These are phyloP conservation scores for Penicillium antarcticum DNA, from an alignment of 495 filamentous ascomycete species.

Conservation along the genomic window DNA sequence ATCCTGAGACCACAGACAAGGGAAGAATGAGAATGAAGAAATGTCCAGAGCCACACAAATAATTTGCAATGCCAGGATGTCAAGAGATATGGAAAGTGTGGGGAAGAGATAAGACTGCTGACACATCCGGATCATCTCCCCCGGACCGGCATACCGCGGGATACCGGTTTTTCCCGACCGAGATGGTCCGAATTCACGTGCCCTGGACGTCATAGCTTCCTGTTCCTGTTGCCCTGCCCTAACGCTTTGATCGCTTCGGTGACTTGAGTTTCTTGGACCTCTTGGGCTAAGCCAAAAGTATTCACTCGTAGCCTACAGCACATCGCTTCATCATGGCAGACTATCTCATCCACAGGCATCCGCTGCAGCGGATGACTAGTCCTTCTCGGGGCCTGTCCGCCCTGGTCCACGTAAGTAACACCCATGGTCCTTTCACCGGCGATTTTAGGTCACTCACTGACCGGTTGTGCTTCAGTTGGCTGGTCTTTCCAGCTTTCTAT, in stretches of 20 bases:
- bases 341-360: constrained; percentile 47
- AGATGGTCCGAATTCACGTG: constrained; percentile 6
- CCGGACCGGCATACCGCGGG: constrained; percentile 18
- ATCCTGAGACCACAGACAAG: not conserved
- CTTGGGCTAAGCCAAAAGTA: no score
- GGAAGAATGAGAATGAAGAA: no score
- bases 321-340: constrained; percentile 14
- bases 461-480: constrained; percentile 28
- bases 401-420: constrained; percentile 57
- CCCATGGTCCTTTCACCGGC: not conserved
- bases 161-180: constrained; percentile 16
- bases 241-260: not conserved
- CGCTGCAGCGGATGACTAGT: constrained; percentile 67
- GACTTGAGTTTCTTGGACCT: not conserved
- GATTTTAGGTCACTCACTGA: not conserved
- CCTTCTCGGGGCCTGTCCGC: constrained; percentile 69
- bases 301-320: not conserved
- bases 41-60: no score
- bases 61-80: no score
- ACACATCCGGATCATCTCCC: constrained; percentile 18
- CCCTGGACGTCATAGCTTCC: not conserved
- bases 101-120: constrained; percentile 16
- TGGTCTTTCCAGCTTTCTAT: constrained; percentile 66
- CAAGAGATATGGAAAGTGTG: constrained; percentile 1
- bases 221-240: not conserved